Evolutionary conservation across 495 filamentous ascomycete species (phyloP).

Genomic region (Hypoxylon subgilvum): DNA sequence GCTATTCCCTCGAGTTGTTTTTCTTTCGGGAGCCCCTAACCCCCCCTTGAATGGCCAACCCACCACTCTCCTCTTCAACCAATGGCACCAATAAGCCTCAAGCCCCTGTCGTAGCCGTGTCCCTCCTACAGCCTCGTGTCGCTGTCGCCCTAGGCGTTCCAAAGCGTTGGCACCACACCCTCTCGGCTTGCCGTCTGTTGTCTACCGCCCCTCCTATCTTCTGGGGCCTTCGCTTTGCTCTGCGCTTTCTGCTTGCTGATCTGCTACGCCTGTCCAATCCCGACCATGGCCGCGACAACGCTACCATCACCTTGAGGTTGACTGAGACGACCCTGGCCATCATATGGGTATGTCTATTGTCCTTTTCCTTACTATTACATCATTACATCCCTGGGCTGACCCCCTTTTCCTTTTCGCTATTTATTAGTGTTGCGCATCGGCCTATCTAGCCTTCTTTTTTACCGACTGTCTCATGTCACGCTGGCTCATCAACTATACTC

Average conservation of each 20-base stretch:
- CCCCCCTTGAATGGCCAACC: constrained; percentile 38
- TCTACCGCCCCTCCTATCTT: constrained; percentile 52
- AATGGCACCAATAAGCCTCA: constrained; percentile 23
- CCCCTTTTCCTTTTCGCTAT: background rate
- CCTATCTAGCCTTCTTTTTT: constrained; percentile 87
- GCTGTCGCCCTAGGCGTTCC: constrained; percentile 57
- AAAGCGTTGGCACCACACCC: constrained; percentile 52
- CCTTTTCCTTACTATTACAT: background rate
- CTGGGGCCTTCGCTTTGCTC: constrained; percentile 52
- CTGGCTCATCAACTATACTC: constrained; percentile 90
- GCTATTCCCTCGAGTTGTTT: constrained; percentile 10
- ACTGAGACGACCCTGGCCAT: constrained; percentile 81
- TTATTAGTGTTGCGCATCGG: constrained; percentile 77
- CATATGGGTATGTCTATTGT: constrained; percentile 70
- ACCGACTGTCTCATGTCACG: constrained; percentile 92
- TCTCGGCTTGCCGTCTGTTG: constrained; percentile 53
- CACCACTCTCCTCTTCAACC: constrained; percentile 15
- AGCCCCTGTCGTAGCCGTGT: constrained; percentile 45
- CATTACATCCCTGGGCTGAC: too few species aligned
- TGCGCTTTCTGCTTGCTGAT: constrained; percentile 52
- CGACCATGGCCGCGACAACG: constrained; percentile 22
- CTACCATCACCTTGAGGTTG: constrained; percentile 57
- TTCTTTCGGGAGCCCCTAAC: constrained; percentile 16
- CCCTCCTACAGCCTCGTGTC: constrained; percentile 57
- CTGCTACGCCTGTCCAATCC: constrained; percentile 24